Evolutionary conservation across 345 rosid species (phyloP).

Genomic region (Ailanthus altissimus): DNA sequence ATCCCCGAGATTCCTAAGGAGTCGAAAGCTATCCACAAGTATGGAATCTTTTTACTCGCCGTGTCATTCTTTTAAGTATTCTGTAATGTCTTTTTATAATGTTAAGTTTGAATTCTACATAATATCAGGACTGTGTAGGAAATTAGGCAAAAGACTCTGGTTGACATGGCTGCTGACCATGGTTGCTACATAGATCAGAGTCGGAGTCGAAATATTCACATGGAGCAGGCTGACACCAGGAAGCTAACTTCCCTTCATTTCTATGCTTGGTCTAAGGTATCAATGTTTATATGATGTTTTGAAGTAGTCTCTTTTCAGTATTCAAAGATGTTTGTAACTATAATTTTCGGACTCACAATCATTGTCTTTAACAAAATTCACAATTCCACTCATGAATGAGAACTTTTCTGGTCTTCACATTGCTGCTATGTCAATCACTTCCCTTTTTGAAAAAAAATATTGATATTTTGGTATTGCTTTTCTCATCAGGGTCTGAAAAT

Average conservation of each 20-base stretch:
- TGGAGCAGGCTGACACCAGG: conserved; percentile 76
- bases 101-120: background rate
- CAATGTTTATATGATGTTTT: background rate
- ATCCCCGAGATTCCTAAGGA: conserved; percentile 67
- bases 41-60: conserved; percentile 5
- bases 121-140: conserved; percentile 86
- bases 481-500: conserved; percentile 70
- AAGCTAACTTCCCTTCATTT: conserved; percentile 80
- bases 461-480: background rate
- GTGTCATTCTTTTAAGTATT: background rate
- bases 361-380: background rate
- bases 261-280: conserved; percentile 63
- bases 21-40: conserved; percentile 72
- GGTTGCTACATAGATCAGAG: conserved; percentile 93
- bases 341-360: background rate
- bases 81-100: conserved; percentile 3
- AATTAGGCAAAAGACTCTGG: conserved; percentile 84
- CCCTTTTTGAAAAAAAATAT: background rate
- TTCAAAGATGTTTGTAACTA: background rate
- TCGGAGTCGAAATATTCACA: conserved; percentile 84
- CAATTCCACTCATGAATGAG: background rate
- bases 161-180: conserved; percentile 86
- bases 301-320: background rate
- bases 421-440: background rate
- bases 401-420: background rate